Evolutionary conservation across 2,329 filamentous ascomycete genomes (phyloP), one percentile per base, ranked within the genome.

Genomic region (Pseudogymnoascus sp.): DNA sequence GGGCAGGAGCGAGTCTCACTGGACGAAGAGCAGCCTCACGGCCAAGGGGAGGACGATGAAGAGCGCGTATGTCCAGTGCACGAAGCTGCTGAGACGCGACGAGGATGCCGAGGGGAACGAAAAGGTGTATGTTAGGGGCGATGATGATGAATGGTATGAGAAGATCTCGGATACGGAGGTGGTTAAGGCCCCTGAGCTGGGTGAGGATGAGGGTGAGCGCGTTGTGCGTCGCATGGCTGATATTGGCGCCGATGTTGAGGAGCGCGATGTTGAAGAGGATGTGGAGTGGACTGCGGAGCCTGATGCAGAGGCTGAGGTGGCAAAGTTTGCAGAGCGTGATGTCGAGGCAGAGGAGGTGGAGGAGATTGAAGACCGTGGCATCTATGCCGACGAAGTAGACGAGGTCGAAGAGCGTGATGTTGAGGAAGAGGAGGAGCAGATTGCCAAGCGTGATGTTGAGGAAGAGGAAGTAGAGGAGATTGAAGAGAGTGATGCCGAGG

Each of bases 81-180:
- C 44, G 44, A 53, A 53, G 44, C n/a, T 53, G 44, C n/a, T 53
- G 24, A 53, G 24, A 24, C 26, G 44, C 8, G 44, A 53, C 6
- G 44, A 53, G 44, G 24, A 11, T 2, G 44, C 14, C 7, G 6
- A 53, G 44, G 44, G 14, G 4, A 16, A 7, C 4, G 14, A 53
- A 24, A 53, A 53, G 24, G 44, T 29, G 44, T 53, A 53, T 53
- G 4, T 53, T 10, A 53, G 44, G 24, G 44, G 44, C 10, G 24
- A 53, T 31, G 44, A 53, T 29, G 44, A 29, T 29, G 44, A 53
- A 24, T 53, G 44, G 44, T 53, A 53, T 31, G 44, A 53, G 44
- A 53, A 53, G 24, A 53, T 53, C 44, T 53, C 44, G 14, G 44
- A 53, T n/a, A 53, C 44, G 24, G 44, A 53, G 44, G 44, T 53